A percentile compares a stretch with the other conserved stretches of the same genome.
phyloP scores from a whole-genome alignment of 1,284 basidiomycete species.

The Cryptococcus sp. region DNA sequence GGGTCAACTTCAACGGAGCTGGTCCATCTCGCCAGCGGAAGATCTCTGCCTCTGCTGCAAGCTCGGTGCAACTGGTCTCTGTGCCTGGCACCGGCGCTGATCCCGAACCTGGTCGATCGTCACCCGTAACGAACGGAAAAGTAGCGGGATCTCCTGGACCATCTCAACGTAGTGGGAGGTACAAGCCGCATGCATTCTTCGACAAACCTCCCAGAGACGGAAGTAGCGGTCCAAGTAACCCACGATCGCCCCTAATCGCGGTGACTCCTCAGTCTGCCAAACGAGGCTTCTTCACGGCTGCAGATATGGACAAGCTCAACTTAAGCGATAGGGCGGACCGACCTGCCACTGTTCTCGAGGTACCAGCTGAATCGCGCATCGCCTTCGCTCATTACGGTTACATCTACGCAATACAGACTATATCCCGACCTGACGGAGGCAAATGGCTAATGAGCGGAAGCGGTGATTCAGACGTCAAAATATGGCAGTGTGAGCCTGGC shows the following conservation, averaged over 20 bases:
- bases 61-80: constrained; percentile 36
- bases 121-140: background rate
- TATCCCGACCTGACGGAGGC: constrained; percentile 49
- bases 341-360: constrained; percentile 52
- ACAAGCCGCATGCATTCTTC: constrained; percentile 49
- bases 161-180: constrained; percentile 45
- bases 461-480: constrained; percentile 85
- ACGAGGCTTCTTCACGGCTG: constrained; percentile 16
- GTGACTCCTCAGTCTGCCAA: constrained; percentile 8
- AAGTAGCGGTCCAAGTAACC: constrained; percentile 33
- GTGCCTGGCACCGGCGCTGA: constrained; percentile 7
- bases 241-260: constrained; percentile 18
- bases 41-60: constrained; percentile 29
- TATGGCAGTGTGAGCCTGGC: constrained; percentile 66
- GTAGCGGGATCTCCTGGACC: constrained; percentile 9
- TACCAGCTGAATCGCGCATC: constrained; percentile 69
- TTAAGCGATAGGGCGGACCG: constrained; percentile 13
- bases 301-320: constrained; percentile 20
- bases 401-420: constrained; percentile 78
- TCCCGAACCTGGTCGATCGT: background rate
- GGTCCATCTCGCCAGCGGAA: constrained; percentile 25
- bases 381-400: constrained; percentile 93
- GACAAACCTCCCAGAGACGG: constrained; percentile 35
- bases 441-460: constrained; percentile 76
- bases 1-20: constrained; percentile 64